Base-by-base conservation (phyloP, 306 rosid genomes). In the Leucaena leucocephala region DNA sequence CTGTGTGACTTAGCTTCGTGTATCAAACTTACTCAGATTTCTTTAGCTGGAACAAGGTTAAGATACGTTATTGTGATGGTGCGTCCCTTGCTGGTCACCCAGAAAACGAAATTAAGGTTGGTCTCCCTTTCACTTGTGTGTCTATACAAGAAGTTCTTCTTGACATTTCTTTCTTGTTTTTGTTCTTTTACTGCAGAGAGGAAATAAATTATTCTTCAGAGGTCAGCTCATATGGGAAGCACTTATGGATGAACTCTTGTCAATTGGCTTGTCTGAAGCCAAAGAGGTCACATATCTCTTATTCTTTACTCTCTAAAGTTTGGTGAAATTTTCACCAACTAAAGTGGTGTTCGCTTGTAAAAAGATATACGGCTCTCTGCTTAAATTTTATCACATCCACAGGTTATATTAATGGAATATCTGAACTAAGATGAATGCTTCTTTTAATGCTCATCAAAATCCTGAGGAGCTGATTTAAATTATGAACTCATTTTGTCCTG, bases 31-130 rank as follows among this genome's bases (percentile, higher is more conserved):
- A 57, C 79, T 74, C 85, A 95, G 99, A 95, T 75, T 95, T 95
- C 88, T 95, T 84, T 85, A 90, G 90, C 87, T 93, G 99, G 99
- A 95, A 95, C 88, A 95, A 91, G 84, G 95, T 95, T 88, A 91
- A 86, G 88, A 83, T 95, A 76, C 90, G 99, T 63, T 95, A 95
- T 74, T 95, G 99, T 83, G 99, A 95, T 59, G 99, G 98, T 7
- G 97, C 98, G 10, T 95, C 99, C 48, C 88, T 95, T 49, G 88
- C 98, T 71, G 91, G 99, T 75, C 91, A 89, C 82, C 96, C 94
- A 4, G 92, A 85, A 67, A 89, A 81, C 52, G 95, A 95, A 85
- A 72, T 68, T 39, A 87, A 89, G 84, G 90, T 93, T 80, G 48
- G 65, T 71, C 44, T 75, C 48, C 43, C 46, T 74, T 42, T 75